A percentile compares a stretch with the other conserved stretches of the same genome.
Evolutionary conservation across 2,329 filamentous ascomycete genomes (phyloP).

Genomic region (Xylaria sp.): DNA sequence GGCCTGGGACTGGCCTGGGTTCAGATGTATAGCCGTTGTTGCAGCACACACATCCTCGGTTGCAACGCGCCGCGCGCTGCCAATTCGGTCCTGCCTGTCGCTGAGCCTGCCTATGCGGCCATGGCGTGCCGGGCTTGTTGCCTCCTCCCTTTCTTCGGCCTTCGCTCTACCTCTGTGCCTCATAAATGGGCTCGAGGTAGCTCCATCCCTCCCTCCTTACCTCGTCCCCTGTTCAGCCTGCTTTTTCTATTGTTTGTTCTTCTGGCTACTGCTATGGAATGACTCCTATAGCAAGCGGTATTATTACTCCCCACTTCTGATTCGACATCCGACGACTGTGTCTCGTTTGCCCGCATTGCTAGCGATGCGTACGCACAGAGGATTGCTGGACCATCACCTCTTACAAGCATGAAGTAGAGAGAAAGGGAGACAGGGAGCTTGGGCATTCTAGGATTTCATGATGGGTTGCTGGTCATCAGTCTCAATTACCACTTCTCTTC

Average conservation of each 20-base stretch:
- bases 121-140: conserved; percentile 34
- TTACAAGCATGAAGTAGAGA: conserved; percentile 29
- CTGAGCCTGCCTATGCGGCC: conserved; percentile 33
- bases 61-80: conserved; percentile 32
- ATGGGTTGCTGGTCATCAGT: conserved; percentile 37
- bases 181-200: conserved; percentile 33
- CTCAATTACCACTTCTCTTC: conserved; percentile 28
- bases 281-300: conserved; percentile 25
- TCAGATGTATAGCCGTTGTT: conserved; percentile 36
- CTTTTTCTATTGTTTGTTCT: conserved; percentile 31
- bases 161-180: conserved; percentile 32
- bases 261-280: conserved; percentile 33
- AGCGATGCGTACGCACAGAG: conserved; percentile 41
- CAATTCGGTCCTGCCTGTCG: too few species aligned
- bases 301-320: conserved; percentile 29
- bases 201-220: conserved; percentile 26
- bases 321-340: conserved; percentile 33
- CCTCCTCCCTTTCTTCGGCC: conserved; percentile 27
- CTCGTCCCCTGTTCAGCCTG: conserved; percentile 19
- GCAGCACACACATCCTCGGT: conserved; percentile 38
- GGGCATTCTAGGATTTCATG: conserved; percentile 26
- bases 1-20: conserved; percentile 19
- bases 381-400: conserved; percentile 32
- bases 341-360: conserved; percentile 41
- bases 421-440: not conserved